Evolutionary conservation across 2,329 filamentous ascomycete genomes (phyloP).

Genomic region (Ilyonectria mors-panacis): DNA sequence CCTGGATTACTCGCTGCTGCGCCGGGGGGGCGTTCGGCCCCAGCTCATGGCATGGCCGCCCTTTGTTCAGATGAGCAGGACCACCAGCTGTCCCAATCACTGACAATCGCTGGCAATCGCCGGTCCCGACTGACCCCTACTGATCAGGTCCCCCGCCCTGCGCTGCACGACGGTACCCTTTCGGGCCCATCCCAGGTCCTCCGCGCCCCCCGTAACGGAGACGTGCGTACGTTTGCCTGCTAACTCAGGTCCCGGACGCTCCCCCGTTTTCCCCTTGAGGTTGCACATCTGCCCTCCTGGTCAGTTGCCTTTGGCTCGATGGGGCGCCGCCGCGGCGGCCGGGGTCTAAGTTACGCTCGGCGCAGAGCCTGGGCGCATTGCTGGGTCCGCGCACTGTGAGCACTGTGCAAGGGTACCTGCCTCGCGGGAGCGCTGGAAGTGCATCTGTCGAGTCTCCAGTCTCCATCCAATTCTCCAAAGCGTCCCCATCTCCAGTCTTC

Average conservation of each 20-base stretch:
- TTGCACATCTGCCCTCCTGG: constrained; percentile 20
- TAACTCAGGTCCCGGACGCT: background rate
- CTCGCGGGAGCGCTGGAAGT: constrained; percentile 24
- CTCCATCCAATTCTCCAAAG: constrained; percentile 11
- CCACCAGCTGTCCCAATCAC: constrained; percentile 41
- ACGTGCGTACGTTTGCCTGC: background rate
- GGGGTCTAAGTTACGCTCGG: constrained; percentile 2
- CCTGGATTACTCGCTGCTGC: constrained; percentile 1
- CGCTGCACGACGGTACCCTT: constrained; percentile 32
- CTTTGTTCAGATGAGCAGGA: constrained; percentile 47
- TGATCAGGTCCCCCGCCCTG: constrained; percentile 24
- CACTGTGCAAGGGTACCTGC: constrained; percentile 27
- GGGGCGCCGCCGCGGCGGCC: constrained; percentile 23
- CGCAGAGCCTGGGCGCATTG: constrained; percentile 17
- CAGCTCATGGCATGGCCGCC: constrained; percentile 28
- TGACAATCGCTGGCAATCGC: background rate
- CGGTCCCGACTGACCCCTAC: background rate
- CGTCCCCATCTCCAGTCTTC: constrained; percentile 21
- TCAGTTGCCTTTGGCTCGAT: constrained; percentile 14
- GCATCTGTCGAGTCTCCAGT: constrained; percentile 12
- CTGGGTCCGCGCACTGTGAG: constrained; percentile 21
- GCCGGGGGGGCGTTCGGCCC: constrained; percentile 8
- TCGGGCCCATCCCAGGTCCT: constrained; percentile 20
- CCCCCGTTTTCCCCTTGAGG: constrained; percentile 24
- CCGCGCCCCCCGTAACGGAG: constrained; percentile 26